Base-by-base conservation (phyloP, 106 monocot species). In the Acanthochlamys bracteata region DNA sequence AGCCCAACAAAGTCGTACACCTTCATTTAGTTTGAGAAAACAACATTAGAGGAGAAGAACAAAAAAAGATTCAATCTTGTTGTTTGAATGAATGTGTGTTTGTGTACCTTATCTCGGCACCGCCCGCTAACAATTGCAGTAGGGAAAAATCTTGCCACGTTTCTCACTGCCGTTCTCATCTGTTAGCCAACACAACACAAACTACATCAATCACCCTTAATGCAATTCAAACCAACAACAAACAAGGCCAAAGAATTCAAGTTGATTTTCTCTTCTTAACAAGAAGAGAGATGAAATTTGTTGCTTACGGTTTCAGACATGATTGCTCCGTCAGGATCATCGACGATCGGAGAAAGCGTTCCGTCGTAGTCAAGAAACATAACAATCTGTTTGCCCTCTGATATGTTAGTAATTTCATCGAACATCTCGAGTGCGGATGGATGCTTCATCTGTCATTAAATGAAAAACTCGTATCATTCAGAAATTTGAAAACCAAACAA, bases 281-380 rank as follows among this genome's bases (percentile, higher is more conserved):
- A 61, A 39, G 60, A 27, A 39, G 19, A 15, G 8, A 63, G 7
- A 6, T 54, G 20, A 55, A 21, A 3, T 10, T 19, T 19, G 6
- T 3, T 33, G 33, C 1, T 55, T 55, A 55, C 55, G 4, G 55
- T 22, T 55, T 17, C 80, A 23, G 80, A 73, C 84, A 84, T 84
- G 77, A 73, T 73, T 24, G 84, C 84, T 22, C 56, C 64, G 49
- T 84, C 84, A 4, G 84, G 84, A 59, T 84, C 77, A 39, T 80
- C 70, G 23, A 84, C 84, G 57, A 84, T 84, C 8, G 84, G 84
- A 20, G 84, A 80, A 10, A 84, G 72, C 14, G 84, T 84, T 20
- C 84, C 84, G 19, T 84, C 84, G 54, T 84, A 84, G 73, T 84
- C 84, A 24, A 84, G 74, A 46, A 84, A 84, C 77, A 84, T 77